A percentile compares a stretch with the other conserved stretches of the same genome.
These are phyloP conservation scores for Eimeria necatrix DNA, from an alignment of 169 alveolate genomes.

Conservation along the genomic window DNA sequence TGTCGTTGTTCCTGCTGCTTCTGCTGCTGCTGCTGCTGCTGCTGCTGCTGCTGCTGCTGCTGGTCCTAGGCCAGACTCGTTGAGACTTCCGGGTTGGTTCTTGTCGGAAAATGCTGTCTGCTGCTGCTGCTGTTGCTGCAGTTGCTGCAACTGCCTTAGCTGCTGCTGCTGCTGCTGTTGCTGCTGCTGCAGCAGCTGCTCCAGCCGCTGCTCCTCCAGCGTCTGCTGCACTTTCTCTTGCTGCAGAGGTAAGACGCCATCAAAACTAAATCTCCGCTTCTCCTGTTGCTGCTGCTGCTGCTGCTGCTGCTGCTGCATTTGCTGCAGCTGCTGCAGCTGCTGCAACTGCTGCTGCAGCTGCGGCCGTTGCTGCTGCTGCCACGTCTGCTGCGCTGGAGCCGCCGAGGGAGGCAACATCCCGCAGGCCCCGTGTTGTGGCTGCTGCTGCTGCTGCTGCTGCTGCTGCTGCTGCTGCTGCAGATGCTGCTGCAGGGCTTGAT, in stretches of 20 bases:
- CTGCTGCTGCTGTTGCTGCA: neutral
- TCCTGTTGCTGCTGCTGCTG: no score
- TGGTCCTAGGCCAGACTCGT: neutral
- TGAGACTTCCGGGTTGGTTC: no score
- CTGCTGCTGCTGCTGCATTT: no score
- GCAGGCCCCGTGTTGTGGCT: neutral
- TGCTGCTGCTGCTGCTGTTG: conserved; percentile 39
- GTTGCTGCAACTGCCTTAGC: conserved; percentile 1
- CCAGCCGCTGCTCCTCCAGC: neutral
- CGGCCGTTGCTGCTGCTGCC: neutral
- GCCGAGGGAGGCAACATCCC: no score
- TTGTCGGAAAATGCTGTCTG: neutral
- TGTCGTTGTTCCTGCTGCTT: neutral
- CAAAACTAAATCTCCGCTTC: no score
- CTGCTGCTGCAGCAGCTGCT: conserved; percentile 30
- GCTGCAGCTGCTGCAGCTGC: neutral
- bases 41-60: neutral
- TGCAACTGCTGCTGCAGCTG: neutral
- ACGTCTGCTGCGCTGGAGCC: neutral
- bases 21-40: neutral
- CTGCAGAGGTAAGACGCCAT: neutral
- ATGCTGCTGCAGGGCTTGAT: neutral
- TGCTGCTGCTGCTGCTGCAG: neutral
- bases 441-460: neutral
- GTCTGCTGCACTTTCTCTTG: no score